A percentile compares a stretch with the other conserved stretches of the same genome.
Conservation (phyloP, 2,329 filamentous ascomycete species). For the Xylariaceae sp. region DNA sequence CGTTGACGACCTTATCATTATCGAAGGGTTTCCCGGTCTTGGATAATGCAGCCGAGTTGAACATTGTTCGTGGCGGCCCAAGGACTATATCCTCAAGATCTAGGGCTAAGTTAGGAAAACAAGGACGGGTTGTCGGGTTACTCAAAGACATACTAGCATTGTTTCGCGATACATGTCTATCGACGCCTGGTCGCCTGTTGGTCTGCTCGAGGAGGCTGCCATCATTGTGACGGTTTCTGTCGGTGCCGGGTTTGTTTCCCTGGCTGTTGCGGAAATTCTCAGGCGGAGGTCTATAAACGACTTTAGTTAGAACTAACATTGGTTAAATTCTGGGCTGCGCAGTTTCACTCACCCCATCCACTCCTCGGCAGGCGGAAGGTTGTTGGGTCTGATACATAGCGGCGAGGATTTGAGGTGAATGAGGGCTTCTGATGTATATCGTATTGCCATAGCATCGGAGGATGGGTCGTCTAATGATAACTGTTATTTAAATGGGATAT, state of each 20-base stretch:
- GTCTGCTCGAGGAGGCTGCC: slow-evolving; percentile 53
- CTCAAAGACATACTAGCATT: slow-evolving; percentile 58
- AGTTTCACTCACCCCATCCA: slow-evolving; percentile 84
- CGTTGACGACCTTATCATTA: slow-evolving; percentile 59
- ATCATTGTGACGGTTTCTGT: slow-evolving; percentile 53
- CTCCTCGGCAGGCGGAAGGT: slow-evolving; percentile 83
- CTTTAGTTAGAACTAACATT: slow-evolving; percentile 23
- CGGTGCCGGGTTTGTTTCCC: slow-evolving; percentile 49
- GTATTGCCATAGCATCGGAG: slow-evolving; percentile 55
- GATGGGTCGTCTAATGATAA: slow-evolving; percentile 15
- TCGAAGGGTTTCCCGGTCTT: slow-evolving; percentile 57
- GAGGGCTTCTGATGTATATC: slow-evolving; percentile 80
- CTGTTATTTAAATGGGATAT: slow-evolving; percentile 15
- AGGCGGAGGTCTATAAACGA: slow-evolving; percentile 48
- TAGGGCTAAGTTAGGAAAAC: slow-evolving; percentile 46
- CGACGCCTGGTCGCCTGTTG: slow-evolving; percentile 57
- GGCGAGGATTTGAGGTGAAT: slow-evolving; percentile 80
- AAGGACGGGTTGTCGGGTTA: background rate
- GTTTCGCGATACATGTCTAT: slow-evolving; percentile 62
- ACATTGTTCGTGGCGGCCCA: slow-evolving; percentile 81
- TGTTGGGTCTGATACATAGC: slow-evolving; percentile 78
- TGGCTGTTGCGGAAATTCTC: slow-evolving; percentile 53
- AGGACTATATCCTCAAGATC: slow-evolving; percentile 83
- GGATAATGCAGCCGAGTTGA: slow-evolving; percentile 73
- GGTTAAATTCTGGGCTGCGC: background rate